These are phyloP conservation scores for Hirschfeldia incana DNA, from an alignment of 345 rosid species.

Conservation along the genomic window DNA sequence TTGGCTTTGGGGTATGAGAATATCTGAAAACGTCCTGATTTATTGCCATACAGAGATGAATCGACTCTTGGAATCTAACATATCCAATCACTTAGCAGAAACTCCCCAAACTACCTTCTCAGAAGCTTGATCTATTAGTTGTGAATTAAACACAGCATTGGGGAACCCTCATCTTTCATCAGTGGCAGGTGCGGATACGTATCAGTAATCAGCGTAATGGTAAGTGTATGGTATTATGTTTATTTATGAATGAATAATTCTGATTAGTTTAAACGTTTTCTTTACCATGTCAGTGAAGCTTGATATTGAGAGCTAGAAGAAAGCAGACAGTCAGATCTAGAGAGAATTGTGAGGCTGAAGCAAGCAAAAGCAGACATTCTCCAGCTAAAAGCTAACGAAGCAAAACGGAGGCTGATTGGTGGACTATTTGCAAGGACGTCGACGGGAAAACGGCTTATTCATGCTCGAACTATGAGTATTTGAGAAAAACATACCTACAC, in stretches of 20 bases:
- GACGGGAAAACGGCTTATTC: too few species aligned
- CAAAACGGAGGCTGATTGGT: background rate
- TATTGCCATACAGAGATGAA: too few species aligned
- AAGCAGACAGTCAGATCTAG: background rate
- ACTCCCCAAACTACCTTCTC: slow-evolving; percentile 74
- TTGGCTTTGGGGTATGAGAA: too few species aligned
- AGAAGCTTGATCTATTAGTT: slow-evolving; percentile 84
- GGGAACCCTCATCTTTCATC: slow-evolving; percentile 57
- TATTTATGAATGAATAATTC: too few species aligned
- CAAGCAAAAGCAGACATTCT: background rate
- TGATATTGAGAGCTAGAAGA: too few species aligned
- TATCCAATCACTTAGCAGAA: slow-evolving; percentile 96
- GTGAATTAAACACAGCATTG: slow-evolving; percentile 69
- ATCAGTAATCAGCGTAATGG: slow-evolving; percentile 30
- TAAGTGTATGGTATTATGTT: too few species aligned
- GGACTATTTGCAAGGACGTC: too few species aligned
- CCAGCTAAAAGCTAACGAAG: background rate
- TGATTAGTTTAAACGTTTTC: too few species aligned
- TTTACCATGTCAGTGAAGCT: too few species aligned
- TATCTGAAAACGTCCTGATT: too few species aligned
- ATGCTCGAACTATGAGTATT: too few species aligned
- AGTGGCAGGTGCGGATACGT: slow-evolving; percentile 73
- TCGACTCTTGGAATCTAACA: slow-evolving; percentile 57
- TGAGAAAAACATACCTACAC: too few species aligned
- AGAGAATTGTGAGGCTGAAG: background rate